Evolutionary conservation across 2,329 filamentous ascomycete genomes (phyloP).

Genomic region (Aspergillus carbonarius): DNA sequence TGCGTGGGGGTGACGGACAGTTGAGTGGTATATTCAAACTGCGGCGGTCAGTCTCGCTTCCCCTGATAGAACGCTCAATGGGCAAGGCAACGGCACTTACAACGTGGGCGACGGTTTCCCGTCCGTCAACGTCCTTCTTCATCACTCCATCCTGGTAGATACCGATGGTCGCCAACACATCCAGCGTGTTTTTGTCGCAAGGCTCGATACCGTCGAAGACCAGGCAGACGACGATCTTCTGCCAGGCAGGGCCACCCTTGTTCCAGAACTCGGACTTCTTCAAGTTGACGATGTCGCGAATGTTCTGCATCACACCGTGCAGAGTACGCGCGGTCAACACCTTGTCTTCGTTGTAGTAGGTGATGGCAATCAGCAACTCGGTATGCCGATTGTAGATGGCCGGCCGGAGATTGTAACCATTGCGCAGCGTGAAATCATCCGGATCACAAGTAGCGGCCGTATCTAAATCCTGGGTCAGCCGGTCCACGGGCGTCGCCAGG

Average conservation of each 20-base stretch:
- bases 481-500: not conserved
- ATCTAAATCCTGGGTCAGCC: constrained; percentile 48
- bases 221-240: constrained; percentile 96
- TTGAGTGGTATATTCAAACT: constrained; percentile 96
- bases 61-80: not conserved
- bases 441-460: constrained; percentile 96
- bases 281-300: constrained; percentile 95
- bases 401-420: constrained; percentile 95
- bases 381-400: constrained; percentile 99
- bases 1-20: constrained; percentile 96
- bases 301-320: constrained; percentile 98
- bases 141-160: constrained; percentile 97
- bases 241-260: constrained; percentile 97
- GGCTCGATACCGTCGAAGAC: constrained; percentile 98
- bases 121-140: constrained; percentile 97
- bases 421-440: constrained; percentile 97
- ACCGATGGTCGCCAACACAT: constrained; percentile 90
- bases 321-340: constrained; percentile 84
- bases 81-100: not conserved
- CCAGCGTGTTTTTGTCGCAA: constrained; percentile 91
- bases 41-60: not conserved
- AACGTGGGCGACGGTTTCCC: constrained; percentile 93
- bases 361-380: constrained; percentile 93
- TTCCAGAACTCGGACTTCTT: constrained; percentile 99
- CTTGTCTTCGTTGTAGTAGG: constrained; percentile 99